Conservation (phyloP, 192 early-diverging fungal genomes). For the Backusella parvicylindrica region DNA sequence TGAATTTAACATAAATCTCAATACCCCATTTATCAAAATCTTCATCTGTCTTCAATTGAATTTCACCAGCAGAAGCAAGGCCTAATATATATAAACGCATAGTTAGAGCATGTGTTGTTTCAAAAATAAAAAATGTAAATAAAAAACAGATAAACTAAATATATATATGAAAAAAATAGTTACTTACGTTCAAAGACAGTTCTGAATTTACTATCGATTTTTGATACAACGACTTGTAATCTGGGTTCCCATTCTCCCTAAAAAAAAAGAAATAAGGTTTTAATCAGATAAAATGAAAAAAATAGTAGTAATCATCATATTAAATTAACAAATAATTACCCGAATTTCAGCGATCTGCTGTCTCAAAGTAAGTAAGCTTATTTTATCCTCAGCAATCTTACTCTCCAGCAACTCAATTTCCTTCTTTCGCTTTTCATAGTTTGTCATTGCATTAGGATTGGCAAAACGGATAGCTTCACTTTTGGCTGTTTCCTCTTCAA, state of each 20-base stretch:
- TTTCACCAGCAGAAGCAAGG: slow-evolving; percentile 79
- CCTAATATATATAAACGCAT: slow-evolving; percentile 26
- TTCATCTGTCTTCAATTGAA: slow-evolving; percentile 61
- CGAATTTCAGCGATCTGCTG: neutral
- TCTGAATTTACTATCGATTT: slow-evolving; percentile 53
- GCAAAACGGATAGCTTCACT: slow-evolving; percentile 48
- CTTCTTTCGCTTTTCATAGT: slow-evolving; percentile 61
- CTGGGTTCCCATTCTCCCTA: slow-evolving; percentile 67
- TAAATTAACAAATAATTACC: neutral
- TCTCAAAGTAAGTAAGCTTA: neutral
- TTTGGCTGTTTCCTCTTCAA: slow-evolving; percentile 51
- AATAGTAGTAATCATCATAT: neutral
- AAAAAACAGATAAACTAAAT: neutral
- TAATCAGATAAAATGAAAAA: neutral
- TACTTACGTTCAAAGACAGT: neutral
- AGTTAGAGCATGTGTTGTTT: neutral
- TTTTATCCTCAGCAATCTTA: neutral
- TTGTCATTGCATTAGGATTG: slow-evolving; percentile 58
- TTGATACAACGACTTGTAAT: slow-evolving; percentile 52
- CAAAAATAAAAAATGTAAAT: neutral
- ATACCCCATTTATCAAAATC: slow-evolving; percentile 93
- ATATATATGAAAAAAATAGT: neutral
- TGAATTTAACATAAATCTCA: slow-evolving; percentile 93
- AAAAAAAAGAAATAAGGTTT: slow-evolving; percentile 1
- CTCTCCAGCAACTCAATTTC: neutral